Base-by-base conservation (phyloP, 2,329 filamentous ascomycete species). In the Herpotrichia juniperi region DNA sequence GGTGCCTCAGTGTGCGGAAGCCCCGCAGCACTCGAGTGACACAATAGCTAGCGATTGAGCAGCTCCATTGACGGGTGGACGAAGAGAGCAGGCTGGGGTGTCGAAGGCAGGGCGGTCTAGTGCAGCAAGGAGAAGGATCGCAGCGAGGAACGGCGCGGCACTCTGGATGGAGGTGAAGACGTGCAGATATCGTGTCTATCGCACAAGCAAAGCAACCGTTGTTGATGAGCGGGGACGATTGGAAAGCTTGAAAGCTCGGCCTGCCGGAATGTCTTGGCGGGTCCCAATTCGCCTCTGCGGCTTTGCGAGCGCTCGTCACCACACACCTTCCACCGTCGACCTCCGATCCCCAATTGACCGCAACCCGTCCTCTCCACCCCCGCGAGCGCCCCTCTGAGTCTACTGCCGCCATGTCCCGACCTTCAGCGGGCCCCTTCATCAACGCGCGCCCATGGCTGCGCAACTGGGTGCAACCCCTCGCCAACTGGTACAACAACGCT, bases 401-500 rank as follows among this genome's bases (percentile, higher is more conserved):
- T 21, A 35, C 31, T 69, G 64, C 64, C 64, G 74, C 72, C 75
- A 89, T 91, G 88, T 88, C 87, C 75, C 83, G 85, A 71, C 85
- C 85, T 60, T 88, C 82, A 71, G 83, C 91, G 77, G 85, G 89
- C 69, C 89, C 85, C 67, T 93, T 86, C 74, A 85, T 97, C 73
- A 74, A 86, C 74, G 89, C 89, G 82, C 87, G 92, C 71, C 93
- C 93, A 65, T 96, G 90, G 90, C 86, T 97, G 73, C 80, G 82
- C 77, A 87, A 82, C 67, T 83, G 89, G 79, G 79, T 97, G 77
- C 85, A 81, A 81, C 94, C 94, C 63, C 74, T 96, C 62, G 85
- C 93, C 77, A 84, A 87, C 72, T 96, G 91, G 91, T 97, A 97
- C 81, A 79, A 80, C 79, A 88, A 93, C 74, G 89, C 91, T 68